These are phyloP conservation scores for Phytopythium montanum DNA, from an alignment of 352 stramenopile genomes.

Conservation along the genomic window DNA sequence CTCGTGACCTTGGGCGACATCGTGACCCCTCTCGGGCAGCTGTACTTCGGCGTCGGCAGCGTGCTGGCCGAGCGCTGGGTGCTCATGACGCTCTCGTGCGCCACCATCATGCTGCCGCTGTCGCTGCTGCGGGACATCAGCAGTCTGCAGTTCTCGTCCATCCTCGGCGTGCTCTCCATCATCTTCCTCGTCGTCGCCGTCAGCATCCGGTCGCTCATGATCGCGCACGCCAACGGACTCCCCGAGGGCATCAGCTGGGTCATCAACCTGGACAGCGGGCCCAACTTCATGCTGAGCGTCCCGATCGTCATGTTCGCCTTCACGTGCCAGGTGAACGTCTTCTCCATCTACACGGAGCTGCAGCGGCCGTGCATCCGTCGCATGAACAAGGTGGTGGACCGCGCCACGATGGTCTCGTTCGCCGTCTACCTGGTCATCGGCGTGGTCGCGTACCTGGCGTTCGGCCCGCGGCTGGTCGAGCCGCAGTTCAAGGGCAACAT, in stretches of 20 bases:
- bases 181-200: slow-evolving; percentile 84
- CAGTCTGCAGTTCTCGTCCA: slow-evolving; percentile 83
- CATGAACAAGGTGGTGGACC: slow-evolving; percentile 88
- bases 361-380: slow-evolving; percentile 81
- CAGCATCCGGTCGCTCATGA: slow-evolving; percentile 75
- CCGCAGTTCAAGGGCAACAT: slow-evolving; percentile 83
- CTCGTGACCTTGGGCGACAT: slow-evolving; percentile 83
- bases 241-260: slow-evolving; percentile 67
- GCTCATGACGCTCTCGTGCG: slow-evolving; percentile 77
- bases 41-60: slow-evolving; percentile 61
- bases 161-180: slow-evolving; percentile 79
- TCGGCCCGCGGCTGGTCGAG: slow-evolving; percentile 56
- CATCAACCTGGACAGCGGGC: slow-evolving; percentile 61
- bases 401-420: slow-evolving; percentile 70
- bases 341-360: slow-evolving; percentile 88
- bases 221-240: slow-evolving; percentile 46
- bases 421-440: slow-evolving; percentile 76
- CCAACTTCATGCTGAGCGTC: slow-evolving; percentile 84
- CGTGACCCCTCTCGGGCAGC: slow-evolving; percentile 65
- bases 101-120: slow-evolving; percentile 76
- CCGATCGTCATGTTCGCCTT: slow-evolving; percentile 89
- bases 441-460: slow-evolving; percentile 76
- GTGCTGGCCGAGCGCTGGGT: slow-evolving; percentile 68
- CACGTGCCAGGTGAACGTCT: slow-evolving; percentile 87
- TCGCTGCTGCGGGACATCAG: slow-evolving; percentile 84